Evolutionary conservation across 2,329 filamentous ascomycete species (phyloP).

Genomic region (Mycosphaerella arachidis): DNA sequence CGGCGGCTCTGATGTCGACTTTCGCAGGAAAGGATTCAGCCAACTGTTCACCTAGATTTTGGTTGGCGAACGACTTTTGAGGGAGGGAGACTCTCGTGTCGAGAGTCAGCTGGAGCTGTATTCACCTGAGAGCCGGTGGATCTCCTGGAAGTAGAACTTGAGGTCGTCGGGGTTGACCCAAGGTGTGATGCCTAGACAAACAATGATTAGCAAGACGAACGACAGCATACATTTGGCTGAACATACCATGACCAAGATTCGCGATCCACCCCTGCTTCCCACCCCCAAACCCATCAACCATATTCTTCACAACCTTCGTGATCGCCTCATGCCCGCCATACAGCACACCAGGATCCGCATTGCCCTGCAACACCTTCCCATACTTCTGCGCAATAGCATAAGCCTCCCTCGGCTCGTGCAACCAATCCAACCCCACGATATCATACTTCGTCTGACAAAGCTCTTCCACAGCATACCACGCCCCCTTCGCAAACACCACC

Average conservation of each 20-base stretch:
- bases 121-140: slow-evolving; percentile 54
- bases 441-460: slow-evolving; percentile 87
- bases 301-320: slow-evolving; percentile 73
- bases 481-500: slow-evolving; percentile 97
- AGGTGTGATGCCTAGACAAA: slow-evolving; percentile 73
- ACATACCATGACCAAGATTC: slow-evolving; percentile 87
- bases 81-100: slow-evolving; percentile 4
- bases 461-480: slow-evolving; percentile 88
- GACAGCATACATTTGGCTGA: neutral
- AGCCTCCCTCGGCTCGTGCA: slow-evolving; percentile 81
- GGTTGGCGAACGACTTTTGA: slow-evolving; percentile 27
- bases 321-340: slow-evolving; percentile 82
- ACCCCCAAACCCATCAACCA: slow-evolving; percentile 79
- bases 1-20: slow-evolving; percentile 22
- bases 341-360: slow-evolving; percentile 87
- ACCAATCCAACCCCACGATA: slow-evolving; percentile 91
- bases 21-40: slow-evolving; percentile 21
- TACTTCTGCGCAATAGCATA: slow-evolving; percentile 65
- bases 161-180: slow-evolving; percentile 90
- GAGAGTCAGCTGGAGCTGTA: slow-evolving; percentile 29
- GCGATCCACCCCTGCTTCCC: slow-evolving; percentile 93
- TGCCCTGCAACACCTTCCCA: slow-evolving; percentile 84
- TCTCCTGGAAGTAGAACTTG: slow-evolving; percentile 89
- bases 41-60: slow-evolving; percentile 28
- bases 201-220: slow-evolving; percentile 13